phyloP scores from a whole-genome alignment of 495 filamentous ascomycete species.

The Rhypophila decipiens region DNA sequence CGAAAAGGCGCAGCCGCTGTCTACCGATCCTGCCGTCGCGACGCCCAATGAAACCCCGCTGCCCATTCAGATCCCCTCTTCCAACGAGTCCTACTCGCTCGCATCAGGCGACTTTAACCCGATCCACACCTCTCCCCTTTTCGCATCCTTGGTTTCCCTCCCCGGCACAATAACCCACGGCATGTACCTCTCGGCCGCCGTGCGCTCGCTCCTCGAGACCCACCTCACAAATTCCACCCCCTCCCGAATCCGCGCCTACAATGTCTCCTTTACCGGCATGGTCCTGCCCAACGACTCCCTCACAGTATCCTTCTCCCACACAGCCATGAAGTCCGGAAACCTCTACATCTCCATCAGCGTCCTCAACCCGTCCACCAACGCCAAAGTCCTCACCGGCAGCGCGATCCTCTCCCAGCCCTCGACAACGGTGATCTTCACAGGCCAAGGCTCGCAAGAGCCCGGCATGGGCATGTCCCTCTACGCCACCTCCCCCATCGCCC shows the following conservation, averaged over 20 bases:
- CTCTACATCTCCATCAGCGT: constrained; percentile 45
- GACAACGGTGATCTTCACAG: constrained; percentile 87
- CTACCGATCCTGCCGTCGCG: background rate
- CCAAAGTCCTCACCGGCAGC: constrained; percentile 57
- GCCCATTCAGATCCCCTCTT: constrained; percentile 49
- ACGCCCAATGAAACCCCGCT: background rate
- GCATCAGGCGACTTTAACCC: constrained; percentile 94
- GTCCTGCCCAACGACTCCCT: background rate
- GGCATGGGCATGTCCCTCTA: constrained; percentile 98
- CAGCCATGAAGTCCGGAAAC: background rate
- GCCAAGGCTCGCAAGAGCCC: constrained; percentile 88
- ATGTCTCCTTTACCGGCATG: background rate
- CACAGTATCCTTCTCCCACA: background rate
- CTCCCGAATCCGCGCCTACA: background rate
- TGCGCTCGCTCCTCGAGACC: constrained; percentile 28
- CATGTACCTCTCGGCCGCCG: constrained; percentile 90
- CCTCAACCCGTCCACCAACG: background rate
- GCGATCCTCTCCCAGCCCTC: constrained; percentile 90
- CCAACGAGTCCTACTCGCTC: constrained; percentile 84
- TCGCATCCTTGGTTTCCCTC: constrained; percentile 80
- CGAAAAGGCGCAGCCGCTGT: background rate
- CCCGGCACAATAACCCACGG: constrained; percentile 90
- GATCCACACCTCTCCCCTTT: constrained; percentile 87
- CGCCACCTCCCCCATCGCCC: constrained; percentile 73
- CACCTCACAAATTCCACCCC: background rate